A percentile compares a stretch with the other conserved stretches of the same genome.
Evolutionary conservation across 2,329 filamentous ascomycete species (phyloP).

Genomic region (Paracoccidioides brasiliensis): DNA sequence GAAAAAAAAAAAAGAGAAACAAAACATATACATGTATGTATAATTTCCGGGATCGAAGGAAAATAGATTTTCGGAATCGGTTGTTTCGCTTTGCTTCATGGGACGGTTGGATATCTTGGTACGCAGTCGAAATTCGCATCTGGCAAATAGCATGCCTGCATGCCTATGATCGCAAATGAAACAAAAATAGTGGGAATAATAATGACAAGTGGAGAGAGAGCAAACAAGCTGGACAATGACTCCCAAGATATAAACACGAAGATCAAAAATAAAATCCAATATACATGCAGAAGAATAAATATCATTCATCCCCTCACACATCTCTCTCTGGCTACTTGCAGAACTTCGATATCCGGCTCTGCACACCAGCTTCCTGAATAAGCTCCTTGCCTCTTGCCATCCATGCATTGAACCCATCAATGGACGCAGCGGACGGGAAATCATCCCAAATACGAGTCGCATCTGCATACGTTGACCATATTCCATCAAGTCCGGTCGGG

Average conservation of each 20-base stretch:
- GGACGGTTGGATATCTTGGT: background rate
- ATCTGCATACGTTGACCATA: slow-evolving; percentile 31
- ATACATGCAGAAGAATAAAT: background rate
- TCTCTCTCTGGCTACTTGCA: background rate
- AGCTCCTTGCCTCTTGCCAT: slow-evolving; percentile 27
- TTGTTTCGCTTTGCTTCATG: background rate
- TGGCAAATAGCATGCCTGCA: background rate
- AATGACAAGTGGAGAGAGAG: background rate
- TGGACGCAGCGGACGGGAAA: slow-evolving; percentile 27
- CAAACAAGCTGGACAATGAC: background rate
- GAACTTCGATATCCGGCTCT: slow-evolving; percentile 12
- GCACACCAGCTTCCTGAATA: slow-evolving; percentile 29
- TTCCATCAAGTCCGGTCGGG: slow-evolving; percentile 24
- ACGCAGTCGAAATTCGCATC: background rate
- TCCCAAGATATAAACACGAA: background rate
- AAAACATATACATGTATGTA: background rate
- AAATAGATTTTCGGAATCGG: background rate
- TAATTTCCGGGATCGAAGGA: background rate
- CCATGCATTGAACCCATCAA: slow-evolving; percentile 30
- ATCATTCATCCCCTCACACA: background rate
- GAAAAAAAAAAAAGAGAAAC: slow-evolving; percentile 16
- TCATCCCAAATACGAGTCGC: slow-evolving; percentile 31
- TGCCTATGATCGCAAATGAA: background rate
- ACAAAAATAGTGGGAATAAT: background rate
- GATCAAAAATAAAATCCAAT: background rate